Evolutionary conservation across 768 basidiomycete species (phyloP), one percentile per base, ranked within the genome.

Genomic region (Collybia mongolica): DNA sequence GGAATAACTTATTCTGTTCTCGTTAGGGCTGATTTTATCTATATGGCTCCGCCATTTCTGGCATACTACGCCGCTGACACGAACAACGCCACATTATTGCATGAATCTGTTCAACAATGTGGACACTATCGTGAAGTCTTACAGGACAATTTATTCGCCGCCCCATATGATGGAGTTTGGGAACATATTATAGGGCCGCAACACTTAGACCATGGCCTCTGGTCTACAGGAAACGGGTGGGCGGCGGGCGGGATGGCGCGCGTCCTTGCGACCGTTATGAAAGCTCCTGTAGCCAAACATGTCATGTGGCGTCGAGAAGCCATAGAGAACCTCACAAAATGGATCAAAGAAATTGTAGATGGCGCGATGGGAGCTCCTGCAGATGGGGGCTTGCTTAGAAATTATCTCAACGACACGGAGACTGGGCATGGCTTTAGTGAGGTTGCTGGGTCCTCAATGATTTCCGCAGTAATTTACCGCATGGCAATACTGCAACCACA

Each of bases 191-290:
- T 71, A 19, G 76, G 76, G 0, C 73, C 74, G 14, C 49, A 60
- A n/a, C 61, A 54, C 39, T 29, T 51, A 18, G 77, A 79, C 44
- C 57, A 65, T 0, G 75, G 76, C 2, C 51, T 76, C 1, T 79
- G 77, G 77, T 72, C 73, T 0, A 77, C 76, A 38, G 81, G 82
- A 2, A 90, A 89, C 54, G 85, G 71, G 0, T 89, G 88, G 88
- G 86, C 85, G 0, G 84, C 84, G 1, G 80, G 79, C 1, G 87
- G 87, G 0, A 83, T 84, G 74, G 64, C 81, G 22, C 75, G 86
- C 5, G 82, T 89, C 4, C 61, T 79, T 5, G 72, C 73, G 7
- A 84, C 79, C 0, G 70, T 84, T 29, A 58, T 65, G 19, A 67
- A 72, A 22, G 74, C 79, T 1, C 58, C 61, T 9, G 35, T 46